These are phyloP conservation scores for Paralagenidium karlingii DNA, from an alignment of 352 stramenopile genomes.

Conservation along the genomic window DNA sequence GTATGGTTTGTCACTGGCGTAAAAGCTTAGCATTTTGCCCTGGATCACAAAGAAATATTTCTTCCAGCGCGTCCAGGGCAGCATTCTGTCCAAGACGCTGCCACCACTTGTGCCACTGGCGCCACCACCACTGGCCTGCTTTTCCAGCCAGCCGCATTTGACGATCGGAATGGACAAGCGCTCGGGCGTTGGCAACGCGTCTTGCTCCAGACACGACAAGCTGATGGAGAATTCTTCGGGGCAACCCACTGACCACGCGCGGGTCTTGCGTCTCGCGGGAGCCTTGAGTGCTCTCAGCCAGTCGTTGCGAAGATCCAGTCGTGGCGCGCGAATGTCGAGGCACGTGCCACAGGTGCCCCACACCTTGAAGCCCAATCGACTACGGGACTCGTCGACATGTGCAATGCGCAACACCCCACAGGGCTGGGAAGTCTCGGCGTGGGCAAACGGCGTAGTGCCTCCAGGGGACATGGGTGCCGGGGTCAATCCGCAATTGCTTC, in stretches of 20 bases:
- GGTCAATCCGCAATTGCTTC: conserved; percentile 3
- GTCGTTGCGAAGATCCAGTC: conserved; percentile 43
- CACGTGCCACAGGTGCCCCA: conserved; percentile 49
- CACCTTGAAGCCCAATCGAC: conserved; percentile 49
- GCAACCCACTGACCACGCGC: conserved; percentile 40
- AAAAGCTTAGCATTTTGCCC: conserved; percentile 59
- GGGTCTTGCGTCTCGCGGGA: conserved; percentile 36
- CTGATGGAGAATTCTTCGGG: conserved; percentile 36
- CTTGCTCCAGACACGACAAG: conserved; percentile 39
- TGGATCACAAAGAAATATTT: conserved; percentile 68
- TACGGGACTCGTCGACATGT: conserved; percentile 49
- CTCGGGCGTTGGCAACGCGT: conserved; percentile 29
- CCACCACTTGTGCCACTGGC: no score
- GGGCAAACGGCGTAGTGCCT: conserved; percentile 23
- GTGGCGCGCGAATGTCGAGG: conserved; percentile 57
- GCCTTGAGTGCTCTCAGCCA: conserved; percentile 57
- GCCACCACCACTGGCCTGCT: background rate
- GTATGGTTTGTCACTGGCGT: conserved; percentile 61
- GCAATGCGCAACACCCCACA: conserved; percentile 55
- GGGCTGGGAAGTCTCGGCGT: conserved; percentile 32
- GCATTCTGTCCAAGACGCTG: no score
- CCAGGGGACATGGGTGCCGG: conserved; percentile 10
- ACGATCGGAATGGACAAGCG: conserved; percentile 40
- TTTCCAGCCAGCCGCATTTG: conserved; percentile 43
- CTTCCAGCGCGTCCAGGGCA: conserved; percentile 39